phyloP scores from a whole-genome alignment of 1,139 yeast species.

The Saccharomyces hybrid region DNA sequence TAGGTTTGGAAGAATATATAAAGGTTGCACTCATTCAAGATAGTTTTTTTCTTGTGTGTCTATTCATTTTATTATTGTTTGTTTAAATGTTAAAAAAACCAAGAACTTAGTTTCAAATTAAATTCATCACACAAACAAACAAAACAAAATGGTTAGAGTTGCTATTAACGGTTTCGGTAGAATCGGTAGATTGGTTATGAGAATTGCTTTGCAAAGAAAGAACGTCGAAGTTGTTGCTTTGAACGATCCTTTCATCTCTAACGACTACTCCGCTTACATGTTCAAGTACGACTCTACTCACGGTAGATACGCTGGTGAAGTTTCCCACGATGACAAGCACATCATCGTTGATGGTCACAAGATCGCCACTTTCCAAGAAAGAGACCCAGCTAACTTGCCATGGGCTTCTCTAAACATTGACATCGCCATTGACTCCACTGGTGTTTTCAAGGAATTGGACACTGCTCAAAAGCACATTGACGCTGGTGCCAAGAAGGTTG shows the following conservation, averaged over 20 bases:
- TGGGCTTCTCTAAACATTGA: conserved; percentile 76
- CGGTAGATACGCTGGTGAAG: conserved; percentile 68
- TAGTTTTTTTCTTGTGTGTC: neutral
- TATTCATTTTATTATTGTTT: neutral
- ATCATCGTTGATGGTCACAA: conserved; percentile 60
- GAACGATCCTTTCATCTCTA: conserved; percentile 78
- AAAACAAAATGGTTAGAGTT: conserved; percentile 41
- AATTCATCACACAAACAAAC: conserved; percentile 10
- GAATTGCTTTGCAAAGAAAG: conserved; percentile 64
- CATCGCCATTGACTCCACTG: conserved; percentile 78
- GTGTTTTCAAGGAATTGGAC: conserved; percentile 73
- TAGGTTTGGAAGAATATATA: neutral
- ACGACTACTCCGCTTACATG: conserved; percentile 82
- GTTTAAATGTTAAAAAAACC: neutral
- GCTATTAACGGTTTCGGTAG: conserved; percentile 92
- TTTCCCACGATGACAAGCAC: conserved; percentile 52
- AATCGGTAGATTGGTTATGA: conserved; percentile 74
- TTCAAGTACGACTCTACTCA: conserved; percentile 86
- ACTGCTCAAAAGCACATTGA: conserved; percentile 77
- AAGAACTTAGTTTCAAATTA: neutral
- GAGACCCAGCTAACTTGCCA: conserved; percentile 76
- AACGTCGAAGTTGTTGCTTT: conserved; percentile 70
- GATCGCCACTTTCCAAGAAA: conserved; percentile 67
- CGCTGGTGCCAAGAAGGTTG: conserved; percentile 85
- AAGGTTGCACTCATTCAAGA: neutral